A percentile compares a stretch with the other conserved stretches of the same genome.
These are phyloP conservation scores for Fusarium miscanthi DNA, from an alignment of 2,329 filamentous ascomycete genomes.

Conservation along the genomic window DNA sequence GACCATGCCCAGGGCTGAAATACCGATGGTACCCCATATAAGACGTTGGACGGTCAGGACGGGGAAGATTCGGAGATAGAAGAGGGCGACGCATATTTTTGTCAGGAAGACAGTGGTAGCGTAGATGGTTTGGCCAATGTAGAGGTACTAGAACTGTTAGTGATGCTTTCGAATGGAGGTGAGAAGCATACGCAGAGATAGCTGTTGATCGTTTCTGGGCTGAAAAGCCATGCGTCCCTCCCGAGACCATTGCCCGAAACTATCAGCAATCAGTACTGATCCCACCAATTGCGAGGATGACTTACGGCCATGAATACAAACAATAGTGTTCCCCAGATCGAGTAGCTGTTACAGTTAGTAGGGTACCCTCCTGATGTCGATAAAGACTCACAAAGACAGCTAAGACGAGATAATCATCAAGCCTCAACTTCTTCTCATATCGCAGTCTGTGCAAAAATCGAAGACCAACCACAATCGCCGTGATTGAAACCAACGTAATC, in stretches of 20 bases:
- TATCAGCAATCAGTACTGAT: background rate
- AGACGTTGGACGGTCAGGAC: background rate
- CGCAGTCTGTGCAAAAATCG: background rate
- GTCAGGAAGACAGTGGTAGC: slow-evolving; percentile 1
- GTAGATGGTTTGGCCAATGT: slow-evolving; percentile 11
- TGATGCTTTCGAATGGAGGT: rapidly evolving
- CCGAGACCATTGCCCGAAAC: slow-evolving; percentile 12
- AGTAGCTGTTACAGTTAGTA: background rate
- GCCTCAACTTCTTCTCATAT: background rate
- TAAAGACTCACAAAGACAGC: background rate
- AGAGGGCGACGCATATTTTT: slow-evolving; percentile 16
- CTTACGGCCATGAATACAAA: background rate
- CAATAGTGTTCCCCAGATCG: background rate
- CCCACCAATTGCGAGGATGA: rapidly evolving
- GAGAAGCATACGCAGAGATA: background rate
- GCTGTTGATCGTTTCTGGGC: background rate
- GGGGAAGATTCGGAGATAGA: slow-evolving; percentile 30
- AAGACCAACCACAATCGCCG: background rate
- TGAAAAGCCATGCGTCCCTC: slow-evolving; percentile 10
- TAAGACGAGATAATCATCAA: background rate
- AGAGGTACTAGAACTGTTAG: background rate
- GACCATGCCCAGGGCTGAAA: background rate
- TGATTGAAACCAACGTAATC: background rate
- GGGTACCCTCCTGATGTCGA: rapidly evolving
- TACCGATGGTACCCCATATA: slow-evolving; percentile 9